phyloP scores from a whole-genome alignment of 2,329 filamentous ascomycete species.

The Colletotrichum phormii region DNA sequence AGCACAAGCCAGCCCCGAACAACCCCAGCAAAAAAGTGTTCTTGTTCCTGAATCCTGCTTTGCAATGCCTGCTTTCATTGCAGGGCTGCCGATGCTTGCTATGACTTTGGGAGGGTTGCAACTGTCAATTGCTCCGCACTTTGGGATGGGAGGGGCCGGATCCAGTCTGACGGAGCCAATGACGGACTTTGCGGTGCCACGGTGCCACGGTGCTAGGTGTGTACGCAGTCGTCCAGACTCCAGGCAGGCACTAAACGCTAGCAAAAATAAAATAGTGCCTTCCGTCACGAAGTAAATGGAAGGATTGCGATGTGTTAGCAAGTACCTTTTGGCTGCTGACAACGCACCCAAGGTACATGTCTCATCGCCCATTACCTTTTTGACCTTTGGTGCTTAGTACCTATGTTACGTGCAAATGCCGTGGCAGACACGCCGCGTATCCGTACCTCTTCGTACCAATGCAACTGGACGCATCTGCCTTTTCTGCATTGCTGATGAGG shows the following conservation, averaged over 20 bases:
- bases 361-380: background rate
- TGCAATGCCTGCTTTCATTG: constrained; percentile 11
- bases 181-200: background rate
- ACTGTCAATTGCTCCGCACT: constrained; percentile 1
- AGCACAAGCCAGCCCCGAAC: constrained; percentile 2
- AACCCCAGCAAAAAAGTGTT: constrained; percentile 12
- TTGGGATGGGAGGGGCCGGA: constrained; percentile 9
- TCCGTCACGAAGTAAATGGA: background rate
- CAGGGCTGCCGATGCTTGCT: constrained; percentile 24
- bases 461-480: background rate
- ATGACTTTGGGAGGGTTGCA: background rate
- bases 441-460: background rate
- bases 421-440: background rate
- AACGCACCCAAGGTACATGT: background rate
- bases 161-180: constrained; percentile 33
- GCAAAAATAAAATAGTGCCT: background rate
- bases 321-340: background rate
- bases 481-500: background rate
- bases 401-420: too few species aligned
- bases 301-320: background rate
- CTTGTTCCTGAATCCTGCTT: constrained; percentile 24
- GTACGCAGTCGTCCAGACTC: background rate
- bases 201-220: too few species aligned
- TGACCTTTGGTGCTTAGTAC: too few species aligned
- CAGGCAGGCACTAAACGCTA: constrained; percentile 7